A percentile compares a stretch with the other conserved stretches of the same genome.
Conservation (phyloP, 345 rosid genomes). For the Xanthoceras sorbifolium region DNA sequence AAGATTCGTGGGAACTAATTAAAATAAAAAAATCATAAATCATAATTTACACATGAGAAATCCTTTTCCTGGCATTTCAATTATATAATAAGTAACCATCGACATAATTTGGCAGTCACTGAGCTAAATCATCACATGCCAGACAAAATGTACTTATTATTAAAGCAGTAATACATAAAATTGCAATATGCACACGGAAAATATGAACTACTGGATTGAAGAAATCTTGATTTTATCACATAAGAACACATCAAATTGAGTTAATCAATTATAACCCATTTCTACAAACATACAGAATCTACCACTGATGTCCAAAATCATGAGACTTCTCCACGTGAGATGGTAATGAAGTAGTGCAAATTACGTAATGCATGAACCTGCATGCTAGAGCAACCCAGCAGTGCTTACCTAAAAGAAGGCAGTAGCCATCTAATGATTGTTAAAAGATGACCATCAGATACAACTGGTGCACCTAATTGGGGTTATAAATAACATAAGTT, state of each 20-base stretch:
- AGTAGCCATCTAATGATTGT: not conserved
- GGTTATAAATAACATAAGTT: not conserved
- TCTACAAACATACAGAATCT: not conserved
- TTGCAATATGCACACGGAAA: not conserved
- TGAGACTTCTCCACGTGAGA: not conserved
- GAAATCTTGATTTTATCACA: not conserved
- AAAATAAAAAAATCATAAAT: too few relatives aligned
- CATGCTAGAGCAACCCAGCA: not conserved
- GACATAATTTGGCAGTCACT: not conserved
- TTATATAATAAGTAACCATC: too few relatives aligned
- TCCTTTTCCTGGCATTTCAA: not conserved
- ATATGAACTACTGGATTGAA: not conserved
- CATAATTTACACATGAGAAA: not conserved
- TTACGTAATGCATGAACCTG: not conserved
- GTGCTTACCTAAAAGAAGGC: not conserved
- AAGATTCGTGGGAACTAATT: not conserved
- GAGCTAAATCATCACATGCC: constrained; percentile 1
- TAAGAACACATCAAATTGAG: not conserved
- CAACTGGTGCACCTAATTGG: not conserved
- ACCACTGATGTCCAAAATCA: not conserved
- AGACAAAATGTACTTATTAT: not conserved
- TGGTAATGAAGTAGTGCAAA: not conserved
- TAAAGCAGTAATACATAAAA: not conserved
- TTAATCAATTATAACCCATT: not conserved
- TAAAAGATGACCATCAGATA: not conserved